phyloP scores from a whole-genome alignment of 192 early-diverging fungal species.

The Linnemannia hyalina region DNA sequence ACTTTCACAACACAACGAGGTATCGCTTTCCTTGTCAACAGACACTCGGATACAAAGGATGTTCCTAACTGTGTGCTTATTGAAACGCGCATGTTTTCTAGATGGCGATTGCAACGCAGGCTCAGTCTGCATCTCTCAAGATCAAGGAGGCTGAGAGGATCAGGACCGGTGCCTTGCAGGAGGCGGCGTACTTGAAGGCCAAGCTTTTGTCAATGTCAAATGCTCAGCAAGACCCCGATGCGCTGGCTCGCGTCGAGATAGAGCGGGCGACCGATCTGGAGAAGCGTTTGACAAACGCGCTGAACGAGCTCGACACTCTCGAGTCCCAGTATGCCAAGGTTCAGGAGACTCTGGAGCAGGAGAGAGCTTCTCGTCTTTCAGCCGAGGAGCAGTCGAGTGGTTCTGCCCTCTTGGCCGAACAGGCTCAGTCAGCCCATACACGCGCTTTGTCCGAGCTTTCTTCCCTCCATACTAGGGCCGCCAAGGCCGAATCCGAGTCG shows the following conservation, averaged over 20 bases:
- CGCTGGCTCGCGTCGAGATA: constrained; percentile 58
- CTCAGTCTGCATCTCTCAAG: constrained; percentile 61
- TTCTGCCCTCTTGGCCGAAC: constrained; percentile 59
- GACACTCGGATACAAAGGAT: too few species aligned
- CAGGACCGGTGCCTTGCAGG: constrained; percentile 66
- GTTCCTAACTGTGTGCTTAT: too few species aligned
- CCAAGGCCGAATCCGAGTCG: constrained; percentile 60
- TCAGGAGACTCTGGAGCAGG: constrained; percentile 58
- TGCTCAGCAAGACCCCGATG: constrained; percentile 48
- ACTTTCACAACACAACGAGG: neutral
- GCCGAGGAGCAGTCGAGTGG: constrained; percentile 63
- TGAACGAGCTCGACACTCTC: constrained; percentile 57
- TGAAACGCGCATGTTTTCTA: neutral
- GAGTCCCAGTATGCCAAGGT: constrained; percentile 48
- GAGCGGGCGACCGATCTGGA: constrained; percentile 62
- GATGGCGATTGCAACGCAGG: constrained; percentile 59
- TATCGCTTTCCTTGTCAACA: neutral
- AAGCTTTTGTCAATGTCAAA: constrained; percentile 61
- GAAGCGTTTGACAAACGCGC: constrained; percentile 57
- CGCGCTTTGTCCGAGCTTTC: constrained; percentile 61
- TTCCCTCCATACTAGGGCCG: constrained; percentile 50
- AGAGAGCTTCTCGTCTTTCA: constrained; percentile 49
- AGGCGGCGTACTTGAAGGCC: constrained; percentile 67
- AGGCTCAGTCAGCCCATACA: constrained; percentile 64
- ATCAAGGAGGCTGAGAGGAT: constrained; percentile 64